phyloP scores from a whole-genome alignment of 2,329 filamentous ascomycete genomes.

The Dothiorella sarmentorum region DNA sequence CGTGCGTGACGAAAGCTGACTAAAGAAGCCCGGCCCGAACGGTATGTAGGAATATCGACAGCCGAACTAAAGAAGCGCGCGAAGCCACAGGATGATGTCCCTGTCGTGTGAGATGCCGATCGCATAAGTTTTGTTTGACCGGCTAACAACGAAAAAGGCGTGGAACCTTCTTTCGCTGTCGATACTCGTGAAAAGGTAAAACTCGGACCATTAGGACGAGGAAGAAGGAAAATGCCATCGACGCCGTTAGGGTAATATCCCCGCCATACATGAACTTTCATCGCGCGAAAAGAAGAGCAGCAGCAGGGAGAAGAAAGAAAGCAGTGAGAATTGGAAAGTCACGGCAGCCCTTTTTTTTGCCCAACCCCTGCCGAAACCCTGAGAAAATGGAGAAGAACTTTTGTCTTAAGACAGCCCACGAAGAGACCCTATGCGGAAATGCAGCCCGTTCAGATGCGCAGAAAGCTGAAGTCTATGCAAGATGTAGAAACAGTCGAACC shows the following conservation, averaged over 20 bases:
- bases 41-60: background rate
- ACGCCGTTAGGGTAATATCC: conserved; percentile 9
- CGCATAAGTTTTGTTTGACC: conserved; percentile 1
- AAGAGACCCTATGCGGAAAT: conserved; percentile 21
- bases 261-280: conserved; percentile 15
- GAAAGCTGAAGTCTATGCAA: conserved; percentile 30
- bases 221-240: conserved; percentile 6
- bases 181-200: conserved; percentile 1
- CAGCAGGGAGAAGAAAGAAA: too few relatives aligned
- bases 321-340: conserved; percentile 9
- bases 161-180: background rate
- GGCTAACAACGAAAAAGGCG: background rate
- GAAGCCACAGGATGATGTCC: background rate
- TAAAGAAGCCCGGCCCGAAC: background rate
- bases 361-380: conserved; percentile 4
- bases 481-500: conserved; percentile 11
- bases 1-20: background rate
- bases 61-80: background rate
- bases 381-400: conserved; percentile 14
- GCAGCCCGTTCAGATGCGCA: conserved; percentile 24
- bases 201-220: background rate
- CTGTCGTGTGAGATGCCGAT: background rate
- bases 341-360: conserved; percentile 14
- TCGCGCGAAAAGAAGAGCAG: background rate
- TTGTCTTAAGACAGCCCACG: conserved; percentile 18